Base-by-base conservation (phyloP, 495 filamentous ascomycete species). In the Aspergillus olivimuriae region DNA sequence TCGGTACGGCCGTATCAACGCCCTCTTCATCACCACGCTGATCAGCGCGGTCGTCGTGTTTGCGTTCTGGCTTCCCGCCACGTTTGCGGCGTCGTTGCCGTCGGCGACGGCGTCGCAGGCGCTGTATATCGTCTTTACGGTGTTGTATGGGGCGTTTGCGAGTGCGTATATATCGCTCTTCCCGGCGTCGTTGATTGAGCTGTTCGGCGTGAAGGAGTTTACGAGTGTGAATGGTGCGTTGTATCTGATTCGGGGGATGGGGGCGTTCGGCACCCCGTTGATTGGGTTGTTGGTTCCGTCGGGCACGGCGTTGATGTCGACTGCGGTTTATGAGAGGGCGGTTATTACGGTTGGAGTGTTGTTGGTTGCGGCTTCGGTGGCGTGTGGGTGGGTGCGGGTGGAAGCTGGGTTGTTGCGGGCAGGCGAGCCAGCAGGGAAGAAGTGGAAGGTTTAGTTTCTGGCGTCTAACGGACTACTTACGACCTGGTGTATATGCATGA, bases 211-310 rank as follows among this genome's bases (percentile, higher is more conserved):
- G 4, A 59, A 70, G 28, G 57, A 69, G 37, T 69, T 71, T 24
- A 53, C 60, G 10, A 60, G 55, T 47, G 58, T 72, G 15, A 73
- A 69, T 26, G 69, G 69, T 0, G 44, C 64, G 4, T 44, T 73
- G 17, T 71, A 71, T 30, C 67, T 73, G 63, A 38, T 73, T 1
- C 50, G 64, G 34, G 69, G 69, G 2, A 35, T 70, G 37, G 68
- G 64, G 0, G 34, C 72, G 11, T 28, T 71, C 14, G 69, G 69
- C n/a, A 72, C 67, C 5, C 69, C 62, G 0, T 43, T 69, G n/a
- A 62, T 56, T 2, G 69, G 69, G 3, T 49, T 61, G 4, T 39
- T 73, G 42, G 63, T 69, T 46, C 56, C 58, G 1, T 50, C 53
- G 22, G 2, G 11, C 14, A 19, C 16, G 4, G 20, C 28, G 12